phyloP scores from a whole-genome alignment of 2,329 filamentous ascomycete species.

The Cyclaneusma minus region DNA sequence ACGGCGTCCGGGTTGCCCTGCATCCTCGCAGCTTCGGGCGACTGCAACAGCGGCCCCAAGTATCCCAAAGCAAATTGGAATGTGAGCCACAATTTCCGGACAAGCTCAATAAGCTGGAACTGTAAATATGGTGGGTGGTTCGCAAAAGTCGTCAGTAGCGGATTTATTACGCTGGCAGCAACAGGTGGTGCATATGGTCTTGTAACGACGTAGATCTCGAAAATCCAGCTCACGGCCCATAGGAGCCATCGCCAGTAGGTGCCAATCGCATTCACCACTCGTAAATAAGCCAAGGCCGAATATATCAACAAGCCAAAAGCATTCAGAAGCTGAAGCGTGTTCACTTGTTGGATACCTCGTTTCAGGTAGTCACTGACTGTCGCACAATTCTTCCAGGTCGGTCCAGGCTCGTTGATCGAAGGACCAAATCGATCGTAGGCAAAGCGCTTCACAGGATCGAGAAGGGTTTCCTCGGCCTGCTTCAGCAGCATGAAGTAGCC shows the following conservation, averaged over 20 bases:
- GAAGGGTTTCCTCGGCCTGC: constrained; percentile 65
- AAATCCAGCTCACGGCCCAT: constrained; percentile 33
- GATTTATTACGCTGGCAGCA: constrained; percentile 28
- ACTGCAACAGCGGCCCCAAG: constrained; percentile 50
- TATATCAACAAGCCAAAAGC: constrained; percentile 49
- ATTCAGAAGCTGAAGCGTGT: constrained; percentile 43
- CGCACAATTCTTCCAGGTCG: constrained; percentile 52
- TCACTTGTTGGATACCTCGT: constrained; percentile 44
- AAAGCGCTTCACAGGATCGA: constrained; percentile 63
- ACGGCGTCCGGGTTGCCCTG: constrained; percentile 29
- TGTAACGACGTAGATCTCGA: constrained; percentile 41
- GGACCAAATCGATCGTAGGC: constrained; percentile 85
- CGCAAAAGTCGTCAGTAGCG: constrained; percentile 20
- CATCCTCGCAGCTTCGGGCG: constrained; percentile 12
- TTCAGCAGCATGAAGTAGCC: constrained; percentile 69
- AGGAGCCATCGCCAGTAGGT: constrained; percentile 51
- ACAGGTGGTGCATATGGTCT: constrained; percentile 33
- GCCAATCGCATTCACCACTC: no score
- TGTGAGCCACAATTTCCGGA: constrained; percentile 62
- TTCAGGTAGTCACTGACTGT: constrained; percentile 61
- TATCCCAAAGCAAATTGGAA: constrained; percentile 73
- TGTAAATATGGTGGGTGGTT: constrained; percentile 54
- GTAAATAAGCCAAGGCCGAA: constrained; percentile 47
- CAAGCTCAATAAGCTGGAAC: constrained; percentile 67
- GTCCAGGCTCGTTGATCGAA: constrained; percentile 40